These are phyloP conservation scores for Takakia lepidozioides DNA, from an alignment of 225 moss, liverwort and hornwort genomes.

Conservation along the genomic window DNA sequence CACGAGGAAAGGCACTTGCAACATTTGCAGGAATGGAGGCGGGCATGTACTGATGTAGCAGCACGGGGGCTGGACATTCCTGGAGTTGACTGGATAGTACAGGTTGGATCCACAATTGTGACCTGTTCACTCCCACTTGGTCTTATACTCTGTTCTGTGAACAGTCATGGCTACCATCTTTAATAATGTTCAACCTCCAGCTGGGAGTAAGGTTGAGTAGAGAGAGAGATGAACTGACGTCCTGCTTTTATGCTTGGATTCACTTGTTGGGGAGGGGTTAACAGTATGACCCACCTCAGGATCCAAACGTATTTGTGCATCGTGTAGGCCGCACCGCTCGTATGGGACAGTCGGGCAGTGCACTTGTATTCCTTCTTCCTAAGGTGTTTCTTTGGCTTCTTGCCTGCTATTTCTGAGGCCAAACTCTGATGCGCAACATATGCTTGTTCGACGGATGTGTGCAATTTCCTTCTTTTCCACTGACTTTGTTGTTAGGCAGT, in stretches of 20 bases:
- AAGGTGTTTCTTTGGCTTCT: constrained; percentile 44
- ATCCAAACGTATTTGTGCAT: constrained; percentile 98
- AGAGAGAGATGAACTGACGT: background rate
- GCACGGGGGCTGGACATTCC: constrained; percentile 98
- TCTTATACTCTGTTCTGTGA: too few species aligned
- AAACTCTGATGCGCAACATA: too few species aligned
- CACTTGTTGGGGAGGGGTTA: background rate
- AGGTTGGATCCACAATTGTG: too few species aligned
- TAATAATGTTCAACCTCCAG: too few species aligned
- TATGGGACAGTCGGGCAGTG: constrained; percentile 97
- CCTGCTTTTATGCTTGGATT: background rate
- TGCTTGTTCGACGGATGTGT: too few species aligned
- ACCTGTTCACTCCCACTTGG: too few species aligned
- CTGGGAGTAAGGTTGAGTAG: too few species aligned
- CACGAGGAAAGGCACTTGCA: constrained; percentile 76
- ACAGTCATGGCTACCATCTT: too few species aligned
- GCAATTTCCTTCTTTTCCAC: too few species aligned
- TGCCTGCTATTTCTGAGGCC: too few species aligned
- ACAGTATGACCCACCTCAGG: constrained; percentile 99
- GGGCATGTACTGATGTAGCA: constrained; percentile 91
- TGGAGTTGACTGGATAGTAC: constrained; percentile 96
- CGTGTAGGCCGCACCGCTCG: constrained; percentile 97
- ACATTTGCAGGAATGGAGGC: constrained; percentile 60
- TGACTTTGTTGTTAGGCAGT: too few species aligned
- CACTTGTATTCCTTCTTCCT: constrained; percentile 83